These are phyloP conservation scores for Arthroderma sp. DNA, from an alignment of 2,329 filamentous ascomycete genomes.

Conservation along the genomic window DNA sequence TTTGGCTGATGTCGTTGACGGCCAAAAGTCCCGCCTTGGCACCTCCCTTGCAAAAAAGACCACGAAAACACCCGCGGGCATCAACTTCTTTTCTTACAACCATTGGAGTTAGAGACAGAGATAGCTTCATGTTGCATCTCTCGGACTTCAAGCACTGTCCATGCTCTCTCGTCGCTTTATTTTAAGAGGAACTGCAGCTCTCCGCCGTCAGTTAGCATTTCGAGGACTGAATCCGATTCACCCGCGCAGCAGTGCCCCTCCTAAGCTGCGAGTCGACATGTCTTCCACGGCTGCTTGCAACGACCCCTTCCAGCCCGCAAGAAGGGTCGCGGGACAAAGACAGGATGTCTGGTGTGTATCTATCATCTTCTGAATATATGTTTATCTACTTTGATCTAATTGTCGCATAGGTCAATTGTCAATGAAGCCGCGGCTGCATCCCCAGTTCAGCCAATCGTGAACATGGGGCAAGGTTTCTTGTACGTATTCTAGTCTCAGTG, in stretches of 20 bases:
- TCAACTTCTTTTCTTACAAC: not conserved
- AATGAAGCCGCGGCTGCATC: slow-evolving; percentile 55
- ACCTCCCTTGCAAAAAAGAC: not conserved
- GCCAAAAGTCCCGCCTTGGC: not conserved
- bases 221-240: not conserved
- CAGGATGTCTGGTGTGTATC: slow-evolving; percentile 39
- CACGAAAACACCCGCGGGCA: not conserved
- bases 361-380: not conserved
- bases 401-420: slow-evolving; percentile 51
- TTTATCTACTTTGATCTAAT: not conserved
- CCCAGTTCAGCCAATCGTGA: slow-evolving; percentile 53
- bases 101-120: not conserved
- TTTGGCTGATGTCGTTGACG: too few species aligned
- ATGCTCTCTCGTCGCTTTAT: not conserved
- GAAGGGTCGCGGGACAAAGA: slow-evolving; percentile 38
- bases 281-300: slow-evolving; percentile 27
- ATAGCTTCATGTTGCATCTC: not conserved
- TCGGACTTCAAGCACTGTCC: not conserved
- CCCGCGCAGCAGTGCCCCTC: not conserved
- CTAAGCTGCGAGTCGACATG: slow-evolving; percentile 20
- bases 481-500: slow-evolving; percentile 22
- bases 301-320: slow-evolving; percentile 37
- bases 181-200: not conserved
- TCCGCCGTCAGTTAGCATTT: not conserved
- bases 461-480: slow-evolving; percentile 56